Evolutionary conservation across 2,329 filamentous ascomycete genomes (phyloP).

Genomic region (Aspergillus transmontanensis): DNA sequence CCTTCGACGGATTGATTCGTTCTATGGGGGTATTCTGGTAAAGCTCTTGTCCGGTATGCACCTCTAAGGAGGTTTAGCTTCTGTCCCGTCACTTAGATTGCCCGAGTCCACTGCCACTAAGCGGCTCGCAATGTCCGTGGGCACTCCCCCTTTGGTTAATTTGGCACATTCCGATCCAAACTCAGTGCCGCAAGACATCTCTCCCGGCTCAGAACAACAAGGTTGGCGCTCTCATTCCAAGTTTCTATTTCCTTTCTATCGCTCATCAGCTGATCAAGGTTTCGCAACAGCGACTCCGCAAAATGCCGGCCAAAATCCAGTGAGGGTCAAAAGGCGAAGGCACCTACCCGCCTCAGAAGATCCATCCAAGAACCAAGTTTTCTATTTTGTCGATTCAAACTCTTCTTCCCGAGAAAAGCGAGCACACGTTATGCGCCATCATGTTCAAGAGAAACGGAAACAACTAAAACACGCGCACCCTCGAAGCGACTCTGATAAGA

Average conservation of each 20-base stretch:
- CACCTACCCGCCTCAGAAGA: conserved; percentile 26
- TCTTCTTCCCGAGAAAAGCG: conserved; percentile 46
- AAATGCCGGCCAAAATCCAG: conserved; percentile 18
- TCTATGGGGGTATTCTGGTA: conserved; percentile 12
- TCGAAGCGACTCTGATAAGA: conserved; percentile 19
- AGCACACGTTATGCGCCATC: conserved; percentile 48
- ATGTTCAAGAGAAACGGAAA: conserved; percentile 45
- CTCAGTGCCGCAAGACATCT: conserved; percentile 9
- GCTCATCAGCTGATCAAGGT: conserved; percentile 10
- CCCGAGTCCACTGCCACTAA: conserved; percentile 1
- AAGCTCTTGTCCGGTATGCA: conserved; percentile 16
- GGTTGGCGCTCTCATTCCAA: conserved; percentile 18
- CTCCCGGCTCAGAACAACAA: conserved; percentile 18
- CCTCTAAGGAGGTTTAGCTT: conserved; percentile 13
- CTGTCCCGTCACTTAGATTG: conserved; percentile 11
- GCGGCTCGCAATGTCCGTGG: conserved; percentile 21
- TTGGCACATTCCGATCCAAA: conserved; percentile 16
- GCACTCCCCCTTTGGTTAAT: conserved; percentile 19
- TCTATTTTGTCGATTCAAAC: conserved; percentile 45
- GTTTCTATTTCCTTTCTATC: not conserved
- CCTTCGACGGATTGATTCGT: conserved; percentile 6
- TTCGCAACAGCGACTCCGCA: conserved; percentile 20
- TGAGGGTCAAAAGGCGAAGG: conserved; percentile 30
- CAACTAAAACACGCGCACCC: conserved; percentile 32
- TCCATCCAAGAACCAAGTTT: conserved; percentile 33